Evolutionary conservation across 2,329 filamentous ascomycete genomes (phyloP).

Genomic region (Leptographium procerum): DNA sequence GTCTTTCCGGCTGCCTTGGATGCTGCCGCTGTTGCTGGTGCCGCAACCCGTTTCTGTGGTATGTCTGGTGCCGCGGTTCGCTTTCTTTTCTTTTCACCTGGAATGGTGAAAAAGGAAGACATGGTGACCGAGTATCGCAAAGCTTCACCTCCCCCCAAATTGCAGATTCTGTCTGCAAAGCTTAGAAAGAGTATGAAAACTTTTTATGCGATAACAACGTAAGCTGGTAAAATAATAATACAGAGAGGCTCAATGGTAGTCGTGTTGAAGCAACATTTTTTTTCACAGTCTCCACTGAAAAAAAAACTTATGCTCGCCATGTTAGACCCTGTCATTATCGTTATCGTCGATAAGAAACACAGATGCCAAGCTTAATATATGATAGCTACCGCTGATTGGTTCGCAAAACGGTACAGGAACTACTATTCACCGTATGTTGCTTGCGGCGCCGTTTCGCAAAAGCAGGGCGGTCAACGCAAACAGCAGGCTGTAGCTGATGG

Average conservation of each 20-base stretch:
- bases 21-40: too few species aligned
- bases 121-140: slow-evolving; percentile 34
- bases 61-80: slow-evolving; percentile 42
- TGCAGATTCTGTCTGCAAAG: too few species aligned
- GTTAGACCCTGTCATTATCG: not conserved
- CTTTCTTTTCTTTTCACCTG: slow-evolving; percentile 87
- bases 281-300: slow-evolving; percentile 11
- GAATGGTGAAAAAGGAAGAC: slow-evolving; percentile 94
- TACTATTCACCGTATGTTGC: slow-evolving; percentile 10
- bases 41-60: slow-evolving; percentile 49
- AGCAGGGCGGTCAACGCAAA: slow-evolving; percentile 10
- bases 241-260: not conserved
- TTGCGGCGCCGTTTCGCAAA: not conserved
- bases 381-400: not conserved
- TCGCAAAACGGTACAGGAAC: slow-evolving; percentile 7
- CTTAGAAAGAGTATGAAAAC: not conserved
- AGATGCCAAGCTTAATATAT: not conserved
- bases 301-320: not conserved
- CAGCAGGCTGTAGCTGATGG: slow-evolving; percentile 31
- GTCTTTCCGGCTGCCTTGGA: slow-evolving; percentile 19
- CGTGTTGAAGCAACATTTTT: slow-evolving; percentile 9
- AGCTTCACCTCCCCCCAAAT: not conserved
- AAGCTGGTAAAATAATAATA: not conserved
- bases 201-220: too few species aligned
- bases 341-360: not conserved